Percentiles rank a stretch among this genome's conserved stretches.
These are phyloP conservation scores for Dactylonectria macrodidyma DNA, from an alignment of 2,329 filamentous ascomycete species.

Conservation along the genomic window DNA sequence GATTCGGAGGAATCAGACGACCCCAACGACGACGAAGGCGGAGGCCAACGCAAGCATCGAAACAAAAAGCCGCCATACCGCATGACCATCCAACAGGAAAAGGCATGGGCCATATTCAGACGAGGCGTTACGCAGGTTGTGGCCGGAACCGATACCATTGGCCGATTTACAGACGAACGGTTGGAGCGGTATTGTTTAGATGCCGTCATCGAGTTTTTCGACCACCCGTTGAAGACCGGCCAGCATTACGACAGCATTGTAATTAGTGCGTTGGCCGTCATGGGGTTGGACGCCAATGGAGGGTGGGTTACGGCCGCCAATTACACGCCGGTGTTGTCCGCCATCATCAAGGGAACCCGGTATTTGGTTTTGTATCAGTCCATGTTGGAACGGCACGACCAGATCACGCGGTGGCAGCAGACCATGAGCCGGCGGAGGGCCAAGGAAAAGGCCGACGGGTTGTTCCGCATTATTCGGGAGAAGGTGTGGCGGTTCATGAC, in stretches of 20 bases:
- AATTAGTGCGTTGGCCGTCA: constrained; percentile 20
- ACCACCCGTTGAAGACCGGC: constrained; percentile 7
- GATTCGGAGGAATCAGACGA: too few relatives aligned
- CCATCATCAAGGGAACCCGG: constrained; percentile 11
- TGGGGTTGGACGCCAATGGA: neutral
- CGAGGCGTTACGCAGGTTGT: too few relatives aligned
- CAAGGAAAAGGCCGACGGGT: constrained; percentile 8
- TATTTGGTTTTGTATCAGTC: constrained; percentile 14
- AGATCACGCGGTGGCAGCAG: neutral
- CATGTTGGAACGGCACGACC: constrained; percentile 4
- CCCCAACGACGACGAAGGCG: too few relatives aligned
- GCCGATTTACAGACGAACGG: neutral
- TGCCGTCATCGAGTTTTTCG: constrained; percentile 6
- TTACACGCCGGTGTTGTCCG: constrained; percentile 14
- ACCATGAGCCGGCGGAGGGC: constrained; percentile 1
- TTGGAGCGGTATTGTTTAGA: constrained; percentile 9
- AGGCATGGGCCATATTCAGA: too few relatives aligned
- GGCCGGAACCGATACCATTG: neutral
- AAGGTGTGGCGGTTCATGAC: constrained; percentile 17
- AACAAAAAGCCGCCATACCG: too few relatives aligned
- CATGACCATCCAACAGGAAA: neutral
- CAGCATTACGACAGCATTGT: constrained; percentile 19
- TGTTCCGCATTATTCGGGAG: constrained; percentile 14
- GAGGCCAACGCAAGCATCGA: too few relatives aligned
- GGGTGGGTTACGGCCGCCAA: neutral